Evolutionary conservation across 345 rosid genomes (phyloP).

Genomic region (Gossypium arboreum): DNA sequence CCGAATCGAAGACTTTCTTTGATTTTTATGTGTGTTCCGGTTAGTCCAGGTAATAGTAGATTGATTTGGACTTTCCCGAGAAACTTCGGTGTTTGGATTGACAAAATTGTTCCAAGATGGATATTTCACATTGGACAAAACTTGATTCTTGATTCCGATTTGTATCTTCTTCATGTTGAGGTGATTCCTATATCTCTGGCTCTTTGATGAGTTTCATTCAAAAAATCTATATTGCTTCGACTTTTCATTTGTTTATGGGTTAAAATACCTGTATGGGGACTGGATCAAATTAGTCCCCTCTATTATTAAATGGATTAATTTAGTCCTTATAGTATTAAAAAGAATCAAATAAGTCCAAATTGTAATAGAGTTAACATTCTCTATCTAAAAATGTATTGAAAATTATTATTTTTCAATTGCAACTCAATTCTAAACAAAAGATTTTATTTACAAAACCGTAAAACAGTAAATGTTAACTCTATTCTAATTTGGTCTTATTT

Average conservation of each 20-base stretch:
- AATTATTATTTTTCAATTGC: too few relatives aligned
- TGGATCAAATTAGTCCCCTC: too few relatives aligned
- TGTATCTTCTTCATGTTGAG: slow-evolving; percentile 82
- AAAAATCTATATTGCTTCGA: neutral
- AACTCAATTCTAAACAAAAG: too few relatives aligned
- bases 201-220: neutral
- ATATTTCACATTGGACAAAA: slow-evolving; percentile 73
- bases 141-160: slow-evolving; percentile 78
- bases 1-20: slow-evolving; percentile 39
- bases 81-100: slow-evolving; percentile 59
- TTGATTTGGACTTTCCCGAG: slow-evolving; percentile 82
- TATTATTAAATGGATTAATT: too few relatives aligned
- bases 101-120: slow-evolving; percentile 79
- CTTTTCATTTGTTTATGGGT: neutral
- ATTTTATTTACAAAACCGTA: too few relatives aligned
- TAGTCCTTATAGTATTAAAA: too few relatives aligned
- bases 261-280: too few relatives aligned
- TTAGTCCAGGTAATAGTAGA: slow-evolving; percentile 85
- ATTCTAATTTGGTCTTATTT: too few relatives aligned
- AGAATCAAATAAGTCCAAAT: too few relatives aligned
- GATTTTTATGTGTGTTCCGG: slow-evolving; percentile 79
- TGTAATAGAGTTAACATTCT: too few relatives aligned
- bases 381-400: too few relatives aligned
- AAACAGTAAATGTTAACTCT: too few relatives aligned
- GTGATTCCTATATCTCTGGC: slow-evolving; percentile 28